Evolutionary conservation across 2,329 filamentous ascomycete species (phyloP), one percentile per base, ranked within the genome.

Genomic region (Pseudogymnoascus sp.): DNA sequence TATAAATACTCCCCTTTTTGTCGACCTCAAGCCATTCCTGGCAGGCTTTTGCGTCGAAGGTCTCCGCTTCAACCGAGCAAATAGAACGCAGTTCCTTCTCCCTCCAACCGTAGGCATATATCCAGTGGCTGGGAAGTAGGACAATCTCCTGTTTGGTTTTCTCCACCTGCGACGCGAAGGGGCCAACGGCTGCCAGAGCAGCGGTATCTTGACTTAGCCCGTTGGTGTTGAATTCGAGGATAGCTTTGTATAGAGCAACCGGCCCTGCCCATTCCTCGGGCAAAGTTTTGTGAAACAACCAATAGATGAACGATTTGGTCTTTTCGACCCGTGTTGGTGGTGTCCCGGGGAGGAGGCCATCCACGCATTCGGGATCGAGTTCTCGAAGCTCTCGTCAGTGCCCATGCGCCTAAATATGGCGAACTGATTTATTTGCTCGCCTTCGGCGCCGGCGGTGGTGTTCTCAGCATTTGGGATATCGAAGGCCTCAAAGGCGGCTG

Each of bases 281-380:
- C 8, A 11, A 31, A 11, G 7, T 5, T 1, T 18, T 9, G 9
- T 60, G 38, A 11, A 38, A 60, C 5, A 42, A 3, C 59, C 34
- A 60, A 25, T 38, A 60, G 6, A 60, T 12, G 34, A 42, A 60
- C 14, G 36, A 23, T 42, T 42, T 60, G 16, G 2, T 42, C 21
- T 31, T 25, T 60, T 14, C 18, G 14, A 63, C 61, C 36, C 34
- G 63, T 21, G 40, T 38, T 12, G 25, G 62, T n/a, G 71, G 59
- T 75, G 73, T 16, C 72, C 70, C 0, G 73, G 74, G 0, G 72
- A 67, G 4, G 72, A 67, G 4, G 72, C 73, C 74, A 75, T 75
- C 73, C 73, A 75, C 3, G 73, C 74, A 56, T 76, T 75, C 42
- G 73, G 74, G 23, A 75, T 74, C n/a, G 70, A 72, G 60, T 75